Percentiles rank a stretch among this genome's conserved stretches.
These are phyloP conservation scores for Malus hybrid DNA, from an alignment of 331 rosid genomes.

Conservation along the genomic window DNA sequence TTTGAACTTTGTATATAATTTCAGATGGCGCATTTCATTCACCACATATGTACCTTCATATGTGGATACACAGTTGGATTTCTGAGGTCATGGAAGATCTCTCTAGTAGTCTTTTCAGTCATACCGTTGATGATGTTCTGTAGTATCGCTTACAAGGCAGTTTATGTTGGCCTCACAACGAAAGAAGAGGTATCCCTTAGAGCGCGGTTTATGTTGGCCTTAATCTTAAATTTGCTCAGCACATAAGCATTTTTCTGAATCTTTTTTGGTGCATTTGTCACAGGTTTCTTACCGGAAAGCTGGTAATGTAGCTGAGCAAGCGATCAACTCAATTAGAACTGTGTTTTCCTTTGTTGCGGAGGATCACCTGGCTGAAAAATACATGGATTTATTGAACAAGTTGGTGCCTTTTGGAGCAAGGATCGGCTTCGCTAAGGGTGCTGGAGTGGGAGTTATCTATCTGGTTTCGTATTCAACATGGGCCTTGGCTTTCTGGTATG, in stretches of 20 bases:
- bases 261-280: conserved; percentile 1
- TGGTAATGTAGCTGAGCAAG: conserved; percentile 68
- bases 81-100: conserved; percentile 74
- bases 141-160: conserved; percentile 75
- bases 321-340: conserved; percentile 74
- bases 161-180: conserved; percentile 71
- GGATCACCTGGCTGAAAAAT: conserved; percentile 46
- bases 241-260: background rate
- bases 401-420: conserved; percentile 61
- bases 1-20: background rate
- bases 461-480: conserved; percentile 77
- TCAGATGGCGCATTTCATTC: conserved; percentile 96
- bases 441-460: conserved; percentile 75
- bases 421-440: conserved; percentile 83
- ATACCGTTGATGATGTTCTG: conserved; percentile 78
- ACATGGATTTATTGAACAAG: conserved; percentile 35
- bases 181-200: conserved; percentile 58
- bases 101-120: conserved; percentile 71
- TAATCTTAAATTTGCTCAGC: background rate
- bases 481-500: conserved; percentile 95
- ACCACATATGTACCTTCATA: conserved; percentile 65
- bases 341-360: conserved; percentile 82
- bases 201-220: background rate
- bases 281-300: conserved; percentile 73
- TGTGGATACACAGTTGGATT: conserved; percentile 80